A percentile compares a stretch with the other conserved stretches of the same genome.
phyloP scores from a whole-genome alignment of 768 basidiomycete genomes.

The Pisolithus sp. region DNA sequence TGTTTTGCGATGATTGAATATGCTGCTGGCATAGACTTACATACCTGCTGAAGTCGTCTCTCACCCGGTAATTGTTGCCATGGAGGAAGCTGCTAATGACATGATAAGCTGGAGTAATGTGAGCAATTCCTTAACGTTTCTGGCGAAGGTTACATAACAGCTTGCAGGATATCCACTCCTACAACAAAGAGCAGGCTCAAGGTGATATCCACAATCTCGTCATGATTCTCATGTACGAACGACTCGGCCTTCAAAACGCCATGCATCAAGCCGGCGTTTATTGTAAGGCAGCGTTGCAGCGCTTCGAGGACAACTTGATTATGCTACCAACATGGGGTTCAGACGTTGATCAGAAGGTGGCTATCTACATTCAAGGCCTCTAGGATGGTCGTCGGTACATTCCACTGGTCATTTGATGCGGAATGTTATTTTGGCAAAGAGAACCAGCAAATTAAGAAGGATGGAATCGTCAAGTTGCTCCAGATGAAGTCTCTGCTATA shows the following conservation, averaged over 20 bases:
- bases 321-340: slow-evolving; percentile 57
- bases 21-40: slow-evolving; percentile 43
- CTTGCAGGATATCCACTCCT: slow-evolving; percentile 64
- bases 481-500: slow-evolving; percentile 17
- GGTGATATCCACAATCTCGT: slow-evolving; percentile 70
- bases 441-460: slow-evolving; percentile 48
- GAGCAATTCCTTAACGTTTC: slow-evolving; percentile 4
- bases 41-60: slow-evolving; percentile 46
- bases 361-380: slow-evolving; percentile 53
- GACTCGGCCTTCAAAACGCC: slow-evolving; percentile 52
- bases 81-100: slow-evolving; percentile 46
- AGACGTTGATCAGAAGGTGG: slow-evolving; percentile 53
- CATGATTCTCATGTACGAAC: slow-evolving; percentile 58
- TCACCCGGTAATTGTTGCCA: slow-evolving; percentile 41
- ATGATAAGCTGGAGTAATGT: slow-evolving; percentile 46
- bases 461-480: slow-evolving; percentile 46
- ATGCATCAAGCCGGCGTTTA: slow-evolving; percentile 59
- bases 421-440: slow-evolving; percentile 61
- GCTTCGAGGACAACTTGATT: slow-evolving; percentile 41
- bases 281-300: slow-evolving; percentile 49
- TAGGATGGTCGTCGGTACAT: slow-evolving; percentile 66
- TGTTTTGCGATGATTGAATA: slow-evolving; percentile 52
- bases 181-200: slow-evolving; percentile 67
- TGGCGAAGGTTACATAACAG: background rate
- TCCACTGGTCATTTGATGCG: slow-evolving; percentile 70